These are phyloP conservation scores for Eucalyptus marginata DNA, from an alignment of 345 rosid species.

Conservation along the genomic window DNA sequence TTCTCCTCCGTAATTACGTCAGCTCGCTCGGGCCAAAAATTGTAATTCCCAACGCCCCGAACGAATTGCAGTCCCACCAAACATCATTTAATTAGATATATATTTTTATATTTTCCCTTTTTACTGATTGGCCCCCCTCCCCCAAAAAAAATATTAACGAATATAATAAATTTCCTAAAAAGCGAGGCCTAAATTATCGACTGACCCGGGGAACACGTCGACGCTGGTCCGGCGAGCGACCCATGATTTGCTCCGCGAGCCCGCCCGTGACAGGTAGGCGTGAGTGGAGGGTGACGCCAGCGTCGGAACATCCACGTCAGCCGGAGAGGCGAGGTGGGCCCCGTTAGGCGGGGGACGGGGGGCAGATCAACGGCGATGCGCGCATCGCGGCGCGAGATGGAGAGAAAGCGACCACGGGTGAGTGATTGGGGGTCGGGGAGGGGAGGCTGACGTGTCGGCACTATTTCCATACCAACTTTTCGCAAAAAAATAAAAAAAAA, in stretches of 20 bases:
- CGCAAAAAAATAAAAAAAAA: too few species aligned
- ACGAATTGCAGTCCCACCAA: neutral
- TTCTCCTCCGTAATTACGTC: neutral
- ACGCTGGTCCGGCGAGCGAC: neutral
- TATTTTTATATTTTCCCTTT: neutral
- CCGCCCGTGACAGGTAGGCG: neutral
- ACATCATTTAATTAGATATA: neutral
- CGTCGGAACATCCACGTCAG: neutral
- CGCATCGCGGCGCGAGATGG: neutral
- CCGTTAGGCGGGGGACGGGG: neutral
- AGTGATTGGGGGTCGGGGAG: neutral
- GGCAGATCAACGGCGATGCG: neutral
- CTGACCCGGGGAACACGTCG: neutral
- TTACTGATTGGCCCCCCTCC: neutral
- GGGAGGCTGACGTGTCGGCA: neutral
- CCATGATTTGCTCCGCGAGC: neutral
- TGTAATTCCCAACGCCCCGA: neutral
- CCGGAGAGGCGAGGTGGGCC: neutral
- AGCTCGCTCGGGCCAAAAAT: neutral
- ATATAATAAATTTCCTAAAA: neutral
- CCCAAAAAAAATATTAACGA: neutral
- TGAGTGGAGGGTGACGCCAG: neutral
- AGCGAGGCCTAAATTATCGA: neutral
- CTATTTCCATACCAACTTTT: neutral
- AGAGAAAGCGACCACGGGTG: neutral